Conservation (phyloP, 768 basidiomycete genomes). For the Trametes villosa region DNA sequence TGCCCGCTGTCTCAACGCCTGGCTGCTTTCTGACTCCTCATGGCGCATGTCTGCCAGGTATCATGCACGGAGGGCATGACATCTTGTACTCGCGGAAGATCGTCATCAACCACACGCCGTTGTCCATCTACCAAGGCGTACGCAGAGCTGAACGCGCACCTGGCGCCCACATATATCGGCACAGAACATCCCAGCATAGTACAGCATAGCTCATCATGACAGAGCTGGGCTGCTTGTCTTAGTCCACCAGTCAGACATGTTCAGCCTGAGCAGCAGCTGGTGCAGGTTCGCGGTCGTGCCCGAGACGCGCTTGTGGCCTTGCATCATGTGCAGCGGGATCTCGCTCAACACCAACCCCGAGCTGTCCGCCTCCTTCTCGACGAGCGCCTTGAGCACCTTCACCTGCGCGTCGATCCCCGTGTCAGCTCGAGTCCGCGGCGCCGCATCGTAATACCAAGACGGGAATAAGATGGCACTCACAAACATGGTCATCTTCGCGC, state of each 20-base stretch:
- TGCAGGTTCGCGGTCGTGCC: slow-evolving; percentile 60
- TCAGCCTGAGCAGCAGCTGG: slow-evolving; percentile 57
- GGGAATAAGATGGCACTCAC: no score
- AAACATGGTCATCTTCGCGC: slow-evolving; percentile 56
- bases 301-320: slow-evolving; percentile 35
- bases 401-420: no score
- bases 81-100: no score
- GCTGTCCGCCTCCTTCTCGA: slow-evolving; percentile 50
- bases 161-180: background rate
- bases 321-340: slow-evolving; percentile 36
- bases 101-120: no score
- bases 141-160: no score
- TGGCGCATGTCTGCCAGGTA: no score
- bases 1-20: no score
- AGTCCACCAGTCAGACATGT: slow-evolving; percentile 64
- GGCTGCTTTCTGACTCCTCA: no score
- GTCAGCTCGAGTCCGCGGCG: no score
- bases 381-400: slow-evolving; percentile 55
- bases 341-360: slow-evolving; percentile 29
- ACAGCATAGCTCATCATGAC: background rate
- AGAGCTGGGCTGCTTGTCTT: background rate
- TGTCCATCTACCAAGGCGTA: no score
- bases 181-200: background rate
- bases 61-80: no score
- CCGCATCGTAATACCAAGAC: no score